Conservation (phyloP, 2,329 filamentous ascomycete species). For the Sporothrix schenckii region DNA sequence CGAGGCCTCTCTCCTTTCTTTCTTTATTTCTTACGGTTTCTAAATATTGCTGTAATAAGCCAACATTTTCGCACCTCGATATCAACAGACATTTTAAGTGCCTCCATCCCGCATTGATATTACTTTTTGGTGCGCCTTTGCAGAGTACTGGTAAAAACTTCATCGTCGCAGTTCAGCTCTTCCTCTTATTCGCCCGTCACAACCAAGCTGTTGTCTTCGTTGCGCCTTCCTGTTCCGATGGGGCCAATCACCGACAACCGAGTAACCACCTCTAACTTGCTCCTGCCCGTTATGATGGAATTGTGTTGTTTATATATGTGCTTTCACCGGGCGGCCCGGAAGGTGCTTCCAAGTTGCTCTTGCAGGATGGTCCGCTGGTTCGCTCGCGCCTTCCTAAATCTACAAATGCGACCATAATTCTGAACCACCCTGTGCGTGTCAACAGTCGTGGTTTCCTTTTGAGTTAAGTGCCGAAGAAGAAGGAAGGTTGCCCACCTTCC, state of each 20-base stretch:
- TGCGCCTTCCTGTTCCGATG: neutral
- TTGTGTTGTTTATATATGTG: neutral
- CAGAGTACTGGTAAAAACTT: conserved; percentile 8
- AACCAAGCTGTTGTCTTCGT: neutral
- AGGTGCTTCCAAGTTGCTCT: neutral
- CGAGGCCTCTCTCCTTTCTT: neutral
- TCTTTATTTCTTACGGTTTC: neutral
- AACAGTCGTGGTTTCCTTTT: conserved; percentile 5
- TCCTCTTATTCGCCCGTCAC: too few relatives aligned
- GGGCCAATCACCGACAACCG: neutral
- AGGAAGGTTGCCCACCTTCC: conserved; percentile 4
- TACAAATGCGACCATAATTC: neutral
- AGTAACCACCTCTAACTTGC: neutral
- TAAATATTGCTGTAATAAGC: conserved; percentile 6
- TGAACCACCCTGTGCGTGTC: neutral
- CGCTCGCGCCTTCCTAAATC: conserved; percentile 2
- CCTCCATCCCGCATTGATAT: neutral
- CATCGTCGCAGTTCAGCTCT: neutral
- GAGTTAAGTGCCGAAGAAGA: conserved; percentile 24
- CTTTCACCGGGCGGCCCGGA: neutral
- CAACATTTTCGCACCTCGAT: neutral
- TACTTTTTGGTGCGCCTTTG: neutral
- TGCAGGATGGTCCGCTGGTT: neutral
- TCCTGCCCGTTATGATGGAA: neutral
- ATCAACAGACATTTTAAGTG: neutral